Percentiles rank a stretch among this genome's conserved stretches.
phyloP scores from a whole-genome alignment of 108 stramenopile species.

The Epithemia pelagica region DNA sequence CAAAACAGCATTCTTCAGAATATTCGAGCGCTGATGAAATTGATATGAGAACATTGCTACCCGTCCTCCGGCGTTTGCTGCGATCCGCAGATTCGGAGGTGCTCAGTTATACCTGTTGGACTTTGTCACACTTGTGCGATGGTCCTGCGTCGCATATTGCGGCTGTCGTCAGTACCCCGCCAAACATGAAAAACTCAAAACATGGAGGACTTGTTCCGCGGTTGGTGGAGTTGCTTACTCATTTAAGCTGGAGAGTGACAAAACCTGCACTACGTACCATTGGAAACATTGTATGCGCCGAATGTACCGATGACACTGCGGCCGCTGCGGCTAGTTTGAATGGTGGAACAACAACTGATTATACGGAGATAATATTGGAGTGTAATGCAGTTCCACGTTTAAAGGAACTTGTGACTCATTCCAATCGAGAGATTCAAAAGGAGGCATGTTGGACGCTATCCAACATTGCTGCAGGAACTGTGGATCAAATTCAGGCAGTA shows the following conservation, averaged over 20 bases:
- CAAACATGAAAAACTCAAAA: constrained; percentile 10
- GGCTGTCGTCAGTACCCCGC: constrained; percentile 74
- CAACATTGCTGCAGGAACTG: constrained; percentile 97
- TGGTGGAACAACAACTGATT: constrained; percentile 62
- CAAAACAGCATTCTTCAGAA: constrained; percentile 25
- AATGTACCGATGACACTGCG: constrained; percentile 65
- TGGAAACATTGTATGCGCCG: constrained; percentile 96
- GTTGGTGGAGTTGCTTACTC: constrained; percentile 83
- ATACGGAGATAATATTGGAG: constrained; percentile 90
- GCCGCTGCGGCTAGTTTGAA: background rate
- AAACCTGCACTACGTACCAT: constrained; percentile 94
- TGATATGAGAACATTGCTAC: constrained; percentile 69
- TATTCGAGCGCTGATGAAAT: constrained; percentile 64
- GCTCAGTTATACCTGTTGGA: constrained; percentile 93
- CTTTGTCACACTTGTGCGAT: constrained; percentile 91
- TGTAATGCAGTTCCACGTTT: constrained; percentile 86
- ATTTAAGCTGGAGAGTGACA: constrained; percentile 85
- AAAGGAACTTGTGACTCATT: constrained; percentile 75
- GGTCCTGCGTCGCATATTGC: constrained; percentile 89
- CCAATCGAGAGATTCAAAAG: constrained; percentile 95
- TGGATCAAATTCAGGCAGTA: constrained; percentile 93
- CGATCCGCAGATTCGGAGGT: constrained; percentile 82
- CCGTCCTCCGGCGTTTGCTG: constrained; percentile 76
- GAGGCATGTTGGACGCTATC: constrained; percentile 96
- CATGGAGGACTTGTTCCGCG: constrained; percentile 76